Base-by-base conservation (phyloP, 495 filamentous ascomycete species). In the Neurospora sublineolata region DNA sequence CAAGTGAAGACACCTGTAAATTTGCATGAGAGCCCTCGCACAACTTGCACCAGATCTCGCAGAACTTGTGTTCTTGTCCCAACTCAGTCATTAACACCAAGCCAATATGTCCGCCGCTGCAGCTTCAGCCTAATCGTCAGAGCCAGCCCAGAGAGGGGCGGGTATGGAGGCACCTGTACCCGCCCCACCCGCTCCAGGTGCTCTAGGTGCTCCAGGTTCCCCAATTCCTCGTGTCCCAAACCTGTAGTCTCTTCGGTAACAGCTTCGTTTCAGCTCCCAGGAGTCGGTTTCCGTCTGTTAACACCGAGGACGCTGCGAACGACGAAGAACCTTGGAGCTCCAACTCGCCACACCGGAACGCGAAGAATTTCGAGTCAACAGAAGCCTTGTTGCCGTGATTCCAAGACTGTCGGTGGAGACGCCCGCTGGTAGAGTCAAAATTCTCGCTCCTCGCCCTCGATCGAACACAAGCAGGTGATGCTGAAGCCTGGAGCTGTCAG, bases 331-430 rank as follows among this genome's bases (percentile, higher is more conserved):
- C 42, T 20, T 4, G 14, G 14, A 40, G 37, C 37, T 38, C 37
- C 37, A 4, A 12, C 37, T 38, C 37, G 37, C 0, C 37, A 12
- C 3, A 11, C 37, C 37, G 11, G 37, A 4, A 38, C 3, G 37
- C 14, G 14, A 40, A 40, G 14, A 40, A 16, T 6, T 0, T 16
- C 4, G 39, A 16, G 0, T 0, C 16, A 18, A 6, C 16, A 41
- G 16, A 7, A 18, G 5, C 40, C 0, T 7, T 41, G 40, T 41
- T 7, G 6, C 40, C 16, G 40, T 18, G 0, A 41, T 41, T 41
- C 2, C 6, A 41, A 0, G 14, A 0, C 12, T 40, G 0, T 0
- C 37, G 11, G 11, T 0, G 37, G 37, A 38, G 11, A 12, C 0
- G 3, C 18, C 8, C 8, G 42, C 0, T n/a, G 8, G 42, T n/a